Evolutionary conservation across 2,329 filamentous ascomycete species (phyloP).

Genomic region (Arthroderma sp.): DNA sequence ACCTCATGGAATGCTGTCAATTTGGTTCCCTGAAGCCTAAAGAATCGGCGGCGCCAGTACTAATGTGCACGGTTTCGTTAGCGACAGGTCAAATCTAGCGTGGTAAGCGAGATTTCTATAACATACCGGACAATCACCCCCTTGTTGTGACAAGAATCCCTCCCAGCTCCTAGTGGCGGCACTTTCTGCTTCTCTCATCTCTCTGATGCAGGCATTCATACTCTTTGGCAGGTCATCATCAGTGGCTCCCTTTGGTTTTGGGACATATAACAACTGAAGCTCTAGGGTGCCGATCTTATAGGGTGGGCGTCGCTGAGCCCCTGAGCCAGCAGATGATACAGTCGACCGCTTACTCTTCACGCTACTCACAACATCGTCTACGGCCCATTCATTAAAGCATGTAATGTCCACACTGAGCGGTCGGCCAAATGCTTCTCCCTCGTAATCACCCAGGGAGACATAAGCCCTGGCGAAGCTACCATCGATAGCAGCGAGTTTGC

Average conservation of each 20-base stretch:
- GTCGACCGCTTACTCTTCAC: conserved; percentile 85
- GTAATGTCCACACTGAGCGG: conserved; percentile 79
- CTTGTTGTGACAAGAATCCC: conserved; percentile 86
- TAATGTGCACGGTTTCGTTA: conserved; percentile 29
- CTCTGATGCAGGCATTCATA: conserved; percentile 91
- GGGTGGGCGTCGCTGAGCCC: conserved; percentile 58
- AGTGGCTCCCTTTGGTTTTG: conserved; percentile 69
- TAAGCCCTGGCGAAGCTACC: conserved; percentile 92
- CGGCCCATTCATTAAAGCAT: conserved; percentile 98
- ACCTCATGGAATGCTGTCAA: conserved; percentile 93
- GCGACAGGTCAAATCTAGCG: not conserved
- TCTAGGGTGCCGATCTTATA: conserved; percentile 94
- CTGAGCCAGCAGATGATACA: conserved; percentile 43
- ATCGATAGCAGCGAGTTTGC: conserved; percentile 74
- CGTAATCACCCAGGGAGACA: conserved; percentile 85
- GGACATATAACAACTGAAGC: conserved; percentile 86
- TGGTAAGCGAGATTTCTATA: conserved; percentile 6
- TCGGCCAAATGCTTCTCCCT: conserved; percentile 73
- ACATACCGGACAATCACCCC: conserved; percentile 91
- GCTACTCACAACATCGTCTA: conserved; percentile 71
- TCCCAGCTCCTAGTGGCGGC: conserved; percentile 67
- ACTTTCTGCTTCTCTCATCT: conserved; percentile 82
- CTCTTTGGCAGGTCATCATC: conserved; percentile 99
- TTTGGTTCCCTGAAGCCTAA: conserved; percentile 82
- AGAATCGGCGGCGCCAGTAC: conserved; percentile 97